These are phyloP conservation scores for Colletotrichum musicola DNA, from an alignment of 2,329 filamentous ascomycete species.

Conservation along the genomic window DNA sequence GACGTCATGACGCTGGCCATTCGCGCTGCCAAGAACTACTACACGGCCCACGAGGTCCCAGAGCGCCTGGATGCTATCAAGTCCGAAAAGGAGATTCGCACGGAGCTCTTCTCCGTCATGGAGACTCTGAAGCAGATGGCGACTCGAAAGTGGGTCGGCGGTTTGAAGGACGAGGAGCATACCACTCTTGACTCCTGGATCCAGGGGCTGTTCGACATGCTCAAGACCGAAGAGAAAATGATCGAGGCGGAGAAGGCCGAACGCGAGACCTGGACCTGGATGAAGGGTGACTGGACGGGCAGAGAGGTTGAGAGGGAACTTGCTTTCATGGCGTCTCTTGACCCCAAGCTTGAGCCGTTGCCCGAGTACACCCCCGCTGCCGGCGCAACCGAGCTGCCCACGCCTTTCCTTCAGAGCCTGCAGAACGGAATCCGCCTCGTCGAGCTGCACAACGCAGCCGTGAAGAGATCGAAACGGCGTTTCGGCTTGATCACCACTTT, in stretches of 20 bases:
- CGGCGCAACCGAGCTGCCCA: slow-evolving; percentile 65
- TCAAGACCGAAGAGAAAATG: slow-evolving; percentile 81
- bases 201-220: slow-evolving; percentile 79
- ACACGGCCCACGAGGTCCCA: slow-evolving; percentile 90
- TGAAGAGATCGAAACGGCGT: slow-evolving; percentile 84
- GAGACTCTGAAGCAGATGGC: slow-evolving; percentile 95
- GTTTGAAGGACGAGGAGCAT: slow-evolving; percentile 83
- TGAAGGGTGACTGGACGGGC: slow-evolving; percentile 80
- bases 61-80: slow-evolving; percentile 88
- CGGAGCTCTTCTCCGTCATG: slow-evolving; percentile 86
- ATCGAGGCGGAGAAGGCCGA: slow-evolving; percentile 80
- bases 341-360: slow-evolving; percentile 68
- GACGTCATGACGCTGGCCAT: slow-evolving; percentile 97
- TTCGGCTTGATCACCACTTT: slow-evolving; percentile 92
- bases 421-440: slow-evolving; percentile 86
- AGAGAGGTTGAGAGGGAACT: slow-evolving; percentile 83
- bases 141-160: slow-evolving; percentile 85
- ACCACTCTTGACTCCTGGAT: slow-evolving; percentile 85
- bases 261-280: slow-evolving; percentile 83
- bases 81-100: slow-evolving; percentile 85
- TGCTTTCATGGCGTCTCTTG: slow-evolving; percentile 84
- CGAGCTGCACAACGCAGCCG: slow-evolving; percentile 88
- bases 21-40: slow-evolving; percentile 94
- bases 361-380: slow-evolving; percentile 74
- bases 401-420: slow-evolving; percentile 79